These are phyloP conservation scores for Emergomyces pasteurianus DNA, from an alignment of 2,329 filamentous ascomycete species.

Conservation along the genomic window DNA sequence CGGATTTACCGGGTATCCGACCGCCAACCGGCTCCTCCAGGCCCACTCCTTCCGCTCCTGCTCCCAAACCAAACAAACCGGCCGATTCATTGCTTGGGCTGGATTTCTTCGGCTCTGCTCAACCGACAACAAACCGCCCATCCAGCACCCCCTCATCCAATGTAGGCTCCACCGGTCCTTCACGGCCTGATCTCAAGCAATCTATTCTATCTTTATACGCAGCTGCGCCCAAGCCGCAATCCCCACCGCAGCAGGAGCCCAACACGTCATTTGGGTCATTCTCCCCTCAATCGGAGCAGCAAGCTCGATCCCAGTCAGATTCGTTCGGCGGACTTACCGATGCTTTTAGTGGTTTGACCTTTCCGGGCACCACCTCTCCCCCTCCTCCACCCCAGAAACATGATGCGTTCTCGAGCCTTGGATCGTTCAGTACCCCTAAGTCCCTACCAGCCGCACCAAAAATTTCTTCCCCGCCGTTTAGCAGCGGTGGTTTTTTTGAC, in stretches of 20 bases:
- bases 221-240: conserved; percentile 56
- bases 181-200: conserved; percentile 87
- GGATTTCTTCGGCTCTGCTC: conserved; percentile 72
- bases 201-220: conserved; percentile 94
- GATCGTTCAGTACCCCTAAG: conserved; percentile 26
- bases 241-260: conserved; percentile 41
- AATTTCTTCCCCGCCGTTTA: conserved; percentile 40
- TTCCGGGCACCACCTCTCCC: conserved; percentile 40
- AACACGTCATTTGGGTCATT: conserved; percentile 57
- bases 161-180: conserved; percentile 44
- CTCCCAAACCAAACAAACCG: conserved; percentile 53
- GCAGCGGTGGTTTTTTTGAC: conserved; percentile 78
- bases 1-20: conserved; percentile 34
- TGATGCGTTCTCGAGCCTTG: conserved; percentile 11
- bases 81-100: conserved; percentile 80
- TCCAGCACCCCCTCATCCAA: conserved; percentile 63
- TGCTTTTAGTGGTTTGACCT: conserved; percentile 63
- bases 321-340: conserved; percentile 60
- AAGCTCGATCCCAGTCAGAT: conserved; percentile 30
- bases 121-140: conserved; percentile 60
- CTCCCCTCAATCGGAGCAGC: conserved; percentile 34
- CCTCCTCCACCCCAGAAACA: conserved; percentile 20
- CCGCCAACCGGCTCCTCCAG: background rate
- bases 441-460: conserved; percentile 31
- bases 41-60: conserved; percentile 38